Conservation (phyloP, 805 yeast species). For the Yarrowia sp. region DNA sequence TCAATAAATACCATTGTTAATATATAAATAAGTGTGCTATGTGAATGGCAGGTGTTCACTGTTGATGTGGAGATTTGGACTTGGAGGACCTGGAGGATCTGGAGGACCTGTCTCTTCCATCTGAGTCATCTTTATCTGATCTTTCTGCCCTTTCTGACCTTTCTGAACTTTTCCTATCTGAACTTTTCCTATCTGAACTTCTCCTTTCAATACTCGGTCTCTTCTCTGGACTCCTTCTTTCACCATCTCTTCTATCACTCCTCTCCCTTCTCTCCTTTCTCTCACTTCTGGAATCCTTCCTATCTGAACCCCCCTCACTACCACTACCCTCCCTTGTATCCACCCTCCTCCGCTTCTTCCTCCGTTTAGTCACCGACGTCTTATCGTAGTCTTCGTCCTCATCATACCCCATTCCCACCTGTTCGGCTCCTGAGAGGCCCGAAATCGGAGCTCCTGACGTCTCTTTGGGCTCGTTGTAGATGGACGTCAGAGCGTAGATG, state of each 20-base stretch:
- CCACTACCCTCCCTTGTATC: too few species aligned
- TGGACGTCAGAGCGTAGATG: neutral
- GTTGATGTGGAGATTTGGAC: too few species aligned
- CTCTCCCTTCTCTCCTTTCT: neutral
- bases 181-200: neutral
- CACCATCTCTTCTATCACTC: neutral
- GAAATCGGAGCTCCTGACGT: neutral
- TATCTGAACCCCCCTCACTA: too few species aligned
- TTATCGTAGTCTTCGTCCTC: slow-evolving; percentile 32
- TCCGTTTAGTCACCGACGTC: neutral
- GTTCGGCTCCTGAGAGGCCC: slow-evolving; percentile 1
- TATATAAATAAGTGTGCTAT: neutral
- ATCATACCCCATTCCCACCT: slow-evolving; percentile 25
- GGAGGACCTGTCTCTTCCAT: neutral
- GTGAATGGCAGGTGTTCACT: too few species aligned
- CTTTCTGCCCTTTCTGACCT: too few species aligned
- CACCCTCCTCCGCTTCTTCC: neutral
- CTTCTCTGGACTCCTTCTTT: neutral
- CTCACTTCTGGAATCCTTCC: too few species aligned
- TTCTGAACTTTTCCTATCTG: neutral
- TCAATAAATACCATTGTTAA: too few species aligned
- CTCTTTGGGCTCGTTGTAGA: neutral
- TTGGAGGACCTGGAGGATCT: too few species aligned
- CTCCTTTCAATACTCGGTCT: neutral
- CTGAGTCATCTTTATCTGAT: too few species aligned